A percentile compares a stretch with the other conserved stretches of the same genome.
These are phyloP conservation scores for Lactifluus pinguis DNA, from an alignment of 768 basidiomycete genomes.

Conservation along the genomic window DNA sequence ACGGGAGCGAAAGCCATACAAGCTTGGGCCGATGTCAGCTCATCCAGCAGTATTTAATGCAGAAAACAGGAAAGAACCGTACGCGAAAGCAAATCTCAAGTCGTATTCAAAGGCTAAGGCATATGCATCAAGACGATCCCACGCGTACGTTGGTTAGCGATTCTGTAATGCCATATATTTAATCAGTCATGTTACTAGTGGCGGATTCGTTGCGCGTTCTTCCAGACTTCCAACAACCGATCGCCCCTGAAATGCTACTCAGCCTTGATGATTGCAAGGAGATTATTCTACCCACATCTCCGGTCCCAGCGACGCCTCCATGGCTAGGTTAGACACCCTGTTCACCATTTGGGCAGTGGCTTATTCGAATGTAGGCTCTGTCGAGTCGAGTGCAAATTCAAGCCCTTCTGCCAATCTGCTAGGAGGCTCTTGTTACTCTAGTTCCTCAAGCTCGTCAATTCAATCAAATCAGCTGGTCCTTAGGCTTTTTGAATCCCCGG, in stretches of 20 bases:
- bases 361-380: slow-evolving; percentile 1
- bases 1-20: not conserved
- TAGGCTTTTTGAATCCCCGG: slow-evolving; percentile 4
- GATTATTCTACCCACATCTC: not conserved
- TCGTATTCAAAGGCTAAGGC: slow-evolving; percentile 32
- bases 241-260: slow-evolving; percentile 4
- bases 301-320: slow-evolving; percentile 6
- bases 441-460: slow-evolving; percentile 3
- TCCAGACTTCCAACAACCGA: slow-evolving; percentile 1
- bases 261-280: not conserved
- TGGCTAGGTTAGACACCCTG: slow-evolving; percentile 8
- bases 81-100: slow-evolving; percentile 34
- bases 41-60: slow-evolving; percentile 31
- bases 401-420: slow-evolving; percentile 7
- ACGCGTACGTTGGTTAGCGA: slow-evolving; percentile 23
- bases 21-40: slow-evolving; percentile 32
- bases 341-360: not conserved
- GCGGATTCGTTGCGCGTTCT: slow-evolving; percentile 3
- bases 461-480: not conserved
- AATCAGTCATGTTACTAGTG: slow-evolving; percentile 2
- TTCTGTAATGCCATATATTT: not conserved
- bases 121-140: slow-evolving; percentile 26
- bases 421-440: not conserved
- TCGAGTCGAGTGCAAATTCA: slow-evolving; percentile 8
- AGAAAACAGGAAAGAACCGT: slow-evolving; percentile 32